Evolutionary conservation across 2,329 filamentous ascomycete species (phyloP), one percentile per base, ranked within the genome.

Genomic region (Beauveria australis): DNA sequence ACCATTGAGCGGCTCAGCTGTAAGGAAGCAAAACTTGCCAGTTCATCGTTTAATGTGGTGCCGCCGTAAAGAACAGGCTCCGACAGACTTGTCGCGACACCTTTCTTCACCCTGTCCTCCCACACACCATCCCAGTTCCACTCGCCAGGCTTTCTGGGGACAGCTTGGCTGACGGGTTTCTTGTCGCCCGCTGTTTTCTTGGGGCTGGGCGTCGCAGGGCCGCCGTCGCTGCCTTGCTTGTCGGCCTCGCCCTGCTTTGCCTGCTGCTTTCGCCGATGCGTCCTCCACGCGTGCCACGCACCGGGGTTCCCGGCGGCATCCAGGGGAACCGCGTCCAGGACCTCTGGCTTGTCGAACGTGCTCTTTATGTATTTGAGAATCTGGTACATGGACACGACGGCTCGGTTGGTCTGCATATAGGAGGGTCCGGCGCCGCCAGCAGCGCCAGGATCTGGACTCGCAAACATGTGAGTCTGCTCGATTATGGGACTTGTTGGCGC

Each of bases 51-150:
- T 18, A 75, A 76, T 48, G 80, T 77, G 8, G 76, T 77, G 62
- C 80, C 81, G 6, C 91, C 91, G 74, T 87, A 97, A 26, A 97
- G 75, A 5, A 91, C 86, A 1, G 86, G 78, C 66, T 97, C 93
- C 1, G 90, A 89, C 54, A 91, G 75, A 68, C 91, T 96, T 10
- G 83, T 81, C 55, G 87, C 83, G 48, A 97, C 84, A 19, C 89
- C 89, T 72, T 88, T 89, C 73, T 85, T 87, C 1, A 96, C 92
- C 59, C 93, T 83, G 65, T 92, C 88, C 71, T 95, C 90, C 93
- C 93, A 99, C 0, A 97, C 93, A 0, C 93, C 92, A 68, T 96
- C 91, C 93, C 93, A 97, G 70, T 96, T 96, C 93, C 93, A 97
- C 67, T 96, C 89, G 7, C 89, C 89, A 0, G 91, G 91, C 54